phyloP scores from a whole-genome alignment of 2,329 filamentous ascomycete species.

The Fusarium sp. region DNA sequence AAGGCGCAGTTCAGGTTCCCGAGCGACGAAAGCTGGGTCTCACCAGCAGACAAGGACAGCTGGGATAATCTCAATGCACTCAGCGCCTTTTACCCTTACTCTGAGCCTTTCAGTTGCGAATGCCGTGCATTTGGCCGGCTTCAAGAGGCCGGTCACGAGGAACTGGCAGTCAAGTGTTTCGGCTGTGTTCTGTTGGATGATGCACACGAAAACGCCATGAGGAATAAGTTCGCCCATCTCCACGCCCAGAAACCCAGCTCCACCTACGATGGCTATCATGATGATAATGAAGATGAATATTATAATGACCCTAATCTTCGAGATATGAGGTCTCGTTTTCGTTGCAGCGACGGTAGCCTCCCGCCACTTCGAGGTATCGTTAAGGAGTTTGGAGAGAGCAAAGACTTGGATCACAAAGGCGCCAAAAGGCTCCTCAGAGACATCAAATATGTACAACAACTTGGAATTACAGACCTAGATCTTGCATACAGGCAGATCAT shows the following conservation, averaged over 20 bases:
- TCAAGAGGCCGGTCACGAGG: background rate
- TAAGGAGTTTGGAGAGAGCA: background rate
- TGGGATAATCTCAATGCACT: background rate
- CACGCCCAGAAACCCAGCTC: background rate
- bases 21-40: background rate
- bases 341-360: background rate
- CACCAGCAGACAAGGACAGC: background rate
- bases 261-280: background rate
- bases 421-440: background rate
- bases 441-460: background rate
- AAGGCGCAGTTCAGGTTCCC: background rate
- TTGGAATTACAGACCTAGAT: background rate
- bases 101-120: background rate
- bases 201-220: background rate
- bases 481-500: conserved; percentile 25
- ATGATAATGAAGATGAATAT: background rate
- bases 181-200: background rate
- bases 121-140: background rate
- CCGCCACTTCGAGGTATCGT: conserved; percentile 3
- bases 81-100: background rate
- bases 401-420: background rate
- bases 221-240: background rate
- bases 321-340: background rate
- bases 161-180: background rate
- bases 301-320: background rate